Evolutionary conservation across 495 filamentous ascomycete genomes (phyloP).

Genomic region (Penicillium roqueforti): DNA sequence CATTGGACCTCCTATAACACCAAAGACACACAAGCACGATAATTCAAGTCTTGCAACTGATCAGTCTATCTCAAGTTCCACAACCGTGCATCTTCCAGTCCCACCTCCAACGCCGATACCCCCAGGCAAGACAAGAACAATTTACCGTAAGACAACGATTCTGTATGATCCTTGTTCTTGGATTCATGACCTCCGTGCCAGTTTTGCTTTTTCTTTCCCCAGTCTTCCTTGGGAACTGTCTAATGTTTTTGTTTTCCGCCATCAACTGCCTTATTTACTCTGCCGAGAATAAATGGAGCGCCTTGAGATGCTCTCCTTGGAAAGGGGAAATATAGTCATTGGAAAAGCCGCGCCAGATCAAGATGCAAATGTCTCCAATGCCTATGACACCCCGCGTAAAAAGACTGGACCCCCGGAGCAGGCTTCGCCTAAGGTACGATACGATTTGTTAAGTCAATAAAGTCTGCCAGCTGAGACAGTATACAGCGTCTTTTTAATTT

Average conservation of each 20-base stretch:
- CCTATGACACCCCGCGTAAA: background rate
- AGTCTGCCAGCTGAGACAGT: background rate
- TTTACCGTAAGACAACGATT: background rate
- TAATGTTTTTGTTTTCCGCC: background rate
- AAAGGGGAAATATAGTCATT: background rate
- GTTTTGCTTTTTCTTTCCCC: conserved; percentile 5
- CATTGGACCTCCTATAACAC: background rate
- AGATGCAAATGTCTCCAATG: background rate
- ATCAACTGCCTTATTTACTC: background rate
- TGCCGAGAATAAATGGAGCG: conserved; percentile 1
- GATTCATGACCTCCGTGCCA: background rate
- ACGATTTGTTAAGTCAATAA: background rate
- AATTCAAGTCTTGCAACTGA: background rate
- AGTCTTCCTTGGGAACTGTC: background rate
- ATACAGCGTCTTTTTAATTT: conserved; percentile 21
- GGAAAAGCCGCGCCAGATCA: background rate
- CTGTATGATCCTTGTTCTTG: conserved; percentile 1
- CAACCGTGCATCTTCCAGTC: background rate
- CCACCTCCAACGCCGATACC: background rate
- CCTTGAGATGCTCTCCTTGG: background rate
- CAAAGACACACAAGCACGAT: background rate
- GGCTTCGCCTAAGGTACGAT: conserved; percentile 6
- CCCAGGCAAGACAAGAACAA: background rate
- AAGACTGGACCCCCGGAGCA: background rate
- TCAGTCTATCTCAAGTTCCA: conserved; percentile 1